These are phyloP conservation scores for Rhizoclosmatium globosum DNA, from an alignment of 192 early-diverging fungal species.

Conservation along the genomic window DNA sequence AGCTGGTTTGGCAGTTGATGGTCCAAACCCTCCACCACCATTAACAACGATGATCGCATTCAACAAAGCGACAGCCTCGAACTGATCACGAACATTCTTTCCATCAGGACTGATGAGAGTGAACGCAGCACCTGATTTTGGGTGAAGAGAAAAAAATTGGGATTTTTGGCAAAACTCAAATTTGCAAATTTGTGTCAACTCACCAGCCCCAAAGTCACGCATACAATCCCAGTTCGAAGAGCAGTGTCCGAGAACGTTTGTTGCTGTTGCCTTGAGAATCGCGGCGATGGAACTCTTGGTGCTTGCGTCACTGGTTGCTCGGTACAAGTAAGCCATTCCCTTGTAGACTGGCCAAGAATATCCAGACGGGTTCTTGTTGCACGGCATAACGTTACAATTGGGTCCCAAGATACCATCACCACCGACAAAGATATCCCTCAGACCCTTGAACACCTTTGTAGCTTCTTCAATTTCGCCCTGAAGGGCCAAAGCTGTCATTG, in stretches of 20 bases:
- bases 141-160: conserved; percentile 16
- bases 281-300: neutral
- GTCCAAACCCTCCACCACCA: neutral
- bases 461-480: conserved; percentile 6
- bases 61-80: conserved; percentile 18
- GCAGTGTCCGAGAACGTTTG: neutral
- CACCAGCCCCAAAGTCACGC: neutral
- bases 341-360: conserved; percentile 34
- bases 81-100: conserved; percentile 32
- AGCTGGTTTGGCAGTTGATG: neutral
- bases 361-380: conserved; percentile 11
- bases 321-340: conserved; percentile 24
- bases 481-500: neutral
- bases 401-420: conserved; percentile 6
- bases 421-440: conserved; percentile 43
- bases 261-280: conserved; percentile 8
- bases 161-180: neutral
- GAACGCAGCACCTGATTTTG: neutral
- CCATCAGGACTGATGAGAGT: conserved; percentile 24
- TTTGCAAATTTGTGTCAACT: no score
- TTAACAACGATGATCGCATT: conserved; percentile 12
- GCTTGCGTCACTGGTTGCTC: neutral
- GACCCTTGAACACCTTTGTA: conserved; percentile 6
- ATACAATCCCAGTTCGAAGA: neutral
- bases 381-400: conserved; percentile 3